phyloP scores from a whole-genome alignment of 495 filamentous ascomycete genomes.

The Chaetomium fimeti region DNA sequence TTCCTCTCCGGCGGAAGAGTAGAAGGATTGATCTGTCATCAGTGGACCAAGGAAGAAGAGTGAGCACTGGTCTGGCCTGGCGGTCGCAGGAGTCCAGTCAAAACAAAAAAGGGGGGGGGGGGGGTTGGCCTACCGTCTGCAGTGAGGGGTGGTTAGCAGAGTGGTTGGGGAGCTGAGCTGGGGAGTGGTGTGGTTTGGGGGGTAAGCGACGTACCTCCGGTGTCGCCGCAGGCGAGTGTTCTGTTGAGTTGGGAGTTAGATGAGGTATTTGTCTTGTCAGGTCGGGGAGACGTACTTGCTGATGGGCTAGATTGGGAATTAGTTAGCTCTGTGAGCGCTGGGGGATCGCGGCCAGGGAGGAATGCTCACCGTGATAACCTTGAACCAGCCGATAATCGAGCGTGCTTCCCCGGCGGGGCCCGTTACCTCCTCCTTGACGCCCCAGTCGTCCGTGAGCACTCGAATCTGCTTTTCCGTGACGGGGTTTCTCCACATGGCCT shows the following conservation, averaged over 20 bases:
- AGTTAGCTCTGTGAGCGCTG: neutral
- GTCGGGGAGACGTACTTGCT: slow-evolving; percentile 25
- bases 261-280: neutral
- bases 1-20: neutral
- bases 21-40: slow-evolving; percentile 6
- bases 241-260: slow-evolving; percentile 10
- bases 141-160: neutral
- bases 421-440: slow-evolving; percentile 46
- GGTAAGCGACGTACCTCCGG: slow-evolving; percentile 28
- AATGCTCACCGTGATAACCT: slow-evolving; percentile 56
- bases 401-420: slow-evolving; percentile 37
- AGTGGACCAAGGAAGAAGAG: neutral
- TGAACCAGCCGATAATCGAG: slow-evolving; percentile 62
- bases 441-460: slow-evolving; percentile 74
- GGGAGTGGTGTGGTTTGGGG: neutral
- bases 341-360: too few relatives aligned
- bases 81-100: neutral
- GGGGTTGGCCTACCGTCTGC: slow-evolving; percentile 17
- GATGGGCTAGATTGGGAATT: slow-evolving; percentile 22
- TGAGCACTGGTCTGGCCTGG: neutral
- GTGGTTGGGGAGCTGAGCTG: neutral
- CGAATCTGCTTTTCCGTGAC: slow-evolving; percentile 68
- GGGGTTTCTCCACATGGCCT: slow-evolving; percentile 83
- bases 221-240: slow-evolving; percentile 38
- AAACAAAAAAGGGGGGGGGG: neutral